A percentile compares a stretch with the other conserved stretches of the same genome.
Conservation (phyloP, 805 yeast genomes). For the Lipomyces kockii region DNA sequence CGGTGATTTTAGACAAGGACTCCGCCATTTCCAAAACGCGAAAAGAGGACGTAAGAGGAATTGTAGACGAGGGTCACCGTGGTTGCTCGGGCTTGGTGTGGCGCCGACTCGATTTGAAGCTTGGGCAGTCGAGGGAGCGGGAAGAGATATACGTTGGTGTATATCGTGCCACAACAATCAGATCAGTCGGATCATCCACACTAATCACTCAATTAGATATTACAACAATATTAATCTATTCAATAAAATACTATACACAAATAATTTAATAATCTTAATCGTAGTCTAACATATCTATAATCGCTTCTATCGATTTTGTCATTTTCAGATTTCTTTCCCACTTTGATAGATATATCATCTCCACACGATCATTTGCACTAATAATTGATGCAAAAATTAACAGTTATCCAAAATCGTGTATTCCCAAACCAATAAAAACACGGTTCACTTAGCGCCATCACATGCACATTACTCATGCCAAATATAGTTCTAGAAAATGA, state of each 20-base stretch:
- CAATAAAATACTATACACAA: neutral
- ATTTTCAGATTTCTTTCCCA: neutral
- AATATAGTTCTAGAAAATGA: neutral
- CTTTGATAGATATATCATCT: neutral
- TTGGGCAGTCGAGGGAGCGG: neutral
- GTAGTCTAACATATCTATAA: neutral
- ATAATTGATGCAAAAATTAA: neutral
- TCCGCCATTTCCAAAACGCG: slow-evolving; percentile 51
- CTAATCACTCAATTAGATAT: too few relatives aligned
- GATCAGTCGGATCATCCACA: too few relatives aligned
- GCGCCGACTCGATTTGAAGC: neutral
- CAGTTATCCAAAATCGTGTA: neutral
- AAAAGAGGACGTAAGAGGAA: neutral
- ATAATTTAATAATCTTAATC: neutral
- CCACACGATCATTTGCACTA: neutral
- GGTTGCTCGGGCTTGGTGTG: neutral
- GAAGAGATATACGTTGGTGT: neutral
- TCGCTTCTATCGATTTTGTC: neutral
- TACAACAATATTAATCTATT: neutral
- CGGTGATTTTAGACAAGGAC: slow-evolving; percentile 64
- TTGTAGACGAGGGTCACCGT: neutral
- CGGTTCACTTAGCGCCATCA: neutral
- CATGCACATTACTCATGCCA: neutral
- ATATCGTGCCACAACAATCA: neutral
- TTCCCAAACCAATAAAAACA: neutral